These are phyloP conservation scores for Hortaea sp. DNA, from an alignment of 2,329 filamentous ascomycete species.

Conservation along the genomic window DNA sequence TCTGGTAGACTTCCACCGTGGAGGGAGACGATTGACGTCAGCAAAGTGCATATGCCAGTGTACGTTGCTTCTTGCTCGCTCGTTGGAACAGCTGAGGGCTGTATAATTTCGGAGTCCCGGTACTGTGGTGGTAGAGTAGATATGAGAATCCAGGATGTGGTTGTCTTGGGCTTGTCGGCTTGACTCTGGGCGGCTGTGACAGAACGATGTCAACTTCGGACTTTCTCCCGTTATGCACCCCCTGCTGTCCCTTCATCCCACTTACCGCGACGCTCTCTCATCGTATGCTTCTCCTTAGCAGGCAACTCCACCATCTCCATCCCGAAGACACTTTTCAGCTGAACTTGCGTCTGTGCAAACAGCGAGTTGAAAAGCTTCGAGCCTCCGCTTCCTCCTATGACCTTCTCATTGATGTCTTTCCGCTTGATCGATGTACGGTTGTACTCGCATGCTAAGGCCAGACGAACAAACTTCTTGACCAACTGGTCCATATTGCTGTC, in stretches of 20 bases:
- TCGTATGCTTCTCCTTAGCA: conserved; percentile 65
- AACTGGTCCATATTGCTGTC: conserved; percentile 32
- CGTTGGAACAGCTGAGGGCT: conserved; percentile 57
- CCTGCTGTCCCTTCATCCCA: neutral
- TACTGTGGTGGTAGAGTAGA: conserved; percentile 61
- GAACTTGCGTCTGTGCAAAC: conserved; percentile 65
- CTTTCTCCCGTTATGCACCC: neutral
- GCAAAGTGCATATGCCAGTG: conserved; percentile 66
- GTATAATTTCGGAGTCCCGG: conserved; percentile 53
- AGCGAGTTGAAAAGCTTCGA: conserved; percentile 61
- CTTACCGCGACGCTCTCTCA: conserved; percentile 67
- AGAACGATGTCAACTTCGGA: neutral
- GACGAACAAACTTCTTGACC: conserved; percentile 52
- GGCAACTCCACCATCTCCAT: conserved; percentile 87
- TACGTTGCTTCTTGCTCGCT: conserved; percentile 66
- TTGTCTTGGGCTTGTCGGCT: conserved; percentile 32
- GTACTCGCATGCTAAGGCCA: conserved; percentile 52
- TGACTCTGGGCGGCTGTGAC: conserved; percentile 44
- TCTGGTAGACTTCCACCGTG: conserved; percentile 64
- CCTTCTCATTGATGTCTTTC: conserved; percentile 50
- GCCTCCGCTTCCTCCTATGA: conserved; percentile 57
- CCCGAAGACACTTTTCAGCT: conserved; percentile 67
- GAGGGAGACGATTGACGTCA: conserved; percentile 68
- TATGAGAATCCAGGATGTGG: conserved; percentile 59
- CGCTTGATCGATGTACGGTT: conserved; percentile 48